phyloP scores from a whole-genome alignment of 2,329 filamentous ascomycete genomes.

The Sporothrix sp. region DNA sequence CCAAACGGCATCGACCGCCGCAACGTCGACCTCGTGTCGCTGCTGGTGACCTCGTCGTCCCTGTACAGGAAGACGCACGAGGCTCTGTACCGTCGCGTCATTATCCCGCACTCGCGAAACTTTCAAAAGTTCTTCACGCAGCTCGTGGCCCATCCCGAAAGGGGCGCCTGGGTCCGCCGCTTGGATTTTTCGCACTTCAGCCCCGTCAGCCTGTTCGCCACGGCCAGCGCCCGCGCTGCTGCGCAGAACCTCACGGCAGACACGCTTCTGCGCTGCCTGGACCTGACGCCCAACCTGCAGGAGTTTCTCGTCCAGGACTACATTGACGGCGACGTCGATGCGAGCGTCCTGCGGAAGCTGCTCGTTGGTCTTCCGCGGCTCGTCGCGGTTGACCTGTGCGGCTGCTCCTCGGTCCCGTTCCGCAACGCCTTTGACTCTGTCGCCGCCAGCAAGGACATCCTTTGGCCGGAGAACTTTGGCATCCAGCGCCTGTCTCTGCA shows the following conservation, averaged over 20 bases:
- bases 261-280: constrained; percentile 61
- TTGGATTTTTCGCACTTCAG: constrained; percentile 83
- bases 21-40: constrained; percentile 67
- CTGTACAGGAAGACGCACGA: constrained; percentile 63
- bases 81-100: constrained; percentile 70
- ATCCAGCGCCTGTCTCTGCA: constrained; percentile 65
- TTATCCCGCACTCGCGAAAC: constrained; percentile 72
- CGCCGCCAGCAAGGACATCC: constrained; percentile 27
- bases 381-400: constrained; percentile 65
- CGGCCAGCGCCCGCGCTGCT: constrained; percentile 62
- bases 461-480: constrained; percentile 46
- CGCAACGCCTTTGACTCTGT: constrained; percentile 52
- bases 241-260: constrained; percentile 67
- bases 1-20: constrained; percentile 67
- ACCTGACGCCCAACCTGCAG: constrained; percentile 61
- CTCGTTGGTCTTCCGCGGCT: constrained; percentile 57
- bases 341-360: constrained; percentile 59
- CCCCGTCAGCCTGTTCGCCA: constrained; percentile 65
- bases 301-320: constrained; percentile 77
- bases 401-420: constrained; percentile 60
- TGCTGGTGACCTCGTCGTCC: constrained; percentile 65
- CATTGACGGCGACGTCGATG: constrained; percentile 63
- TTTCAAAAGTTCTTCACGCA: constrained; percentile 73
- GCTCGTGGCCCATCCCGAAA: constrained; percentile 52
- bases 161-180: constrained; percentile 67